Base-by-base conservation (phyloP, 2,329 filamentous ascomycete genomes). In the Talaromyces sp. region DNA sequence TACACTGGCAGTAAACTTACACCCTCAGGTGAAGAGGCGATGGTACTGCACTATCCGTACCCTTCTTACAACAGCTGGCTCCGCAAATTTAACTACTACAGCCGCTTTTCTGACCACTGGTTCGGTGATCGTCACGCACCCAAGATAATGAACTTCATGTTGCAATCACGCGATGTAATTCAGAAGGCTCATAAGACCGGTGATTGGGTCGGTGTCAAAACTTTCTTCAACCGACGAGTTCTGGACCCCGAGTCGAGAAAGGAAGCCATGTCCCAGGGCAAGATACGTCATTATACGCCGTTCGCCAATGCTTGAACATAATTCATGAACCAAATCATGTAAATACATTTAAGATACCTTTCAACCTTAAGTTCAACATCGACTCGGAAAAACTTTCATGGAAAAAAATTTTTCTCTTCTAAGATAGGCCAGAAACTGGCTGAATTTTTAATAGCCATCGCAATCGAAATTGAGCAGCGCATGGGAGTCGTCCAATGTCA, bases 11-110 rank as follows among this genome's bases (percentile, higher is more conserved):
- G 40, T 30, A n/a, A 20, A 16, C 11, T 43, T 13, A 17, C 13
- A 43, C 40, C 40, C n/a, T 30, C 40, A n/a, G 40, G 24, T 29
- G 24, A 43, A 29, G 22, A 43, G 40, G 40, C 40, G 40, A 43
- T 43, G 40, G 13, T 43, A 43, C 29, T 43, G 22, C 40, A 43
- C 22, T 43, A 43, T n/a, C 40, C 40, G n/a, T 43, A 43, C 24
- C 40, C 40, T 9, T 43, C 40, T 13, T 43, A 43, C 40, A 43
- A 43, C 40, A 43, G 40, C 40, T 43, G 40, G 40, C 22, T 43
- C n/a, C 40, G 24, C 24, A 43, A 43, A n/a, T 43, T 43, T 11
- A 29, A 19, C 1, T 7, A 16, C 22, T 43, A 43, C 24, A n/a
- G 40, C 24, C n/a, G 14, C 10, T 43, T 43, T 43, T 29, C 40